These are phyloP conservation scores for Beta macrorhiza DNA, from an alignment of 179 eudicot genomes.

Conservation along the genomic window DNA sequence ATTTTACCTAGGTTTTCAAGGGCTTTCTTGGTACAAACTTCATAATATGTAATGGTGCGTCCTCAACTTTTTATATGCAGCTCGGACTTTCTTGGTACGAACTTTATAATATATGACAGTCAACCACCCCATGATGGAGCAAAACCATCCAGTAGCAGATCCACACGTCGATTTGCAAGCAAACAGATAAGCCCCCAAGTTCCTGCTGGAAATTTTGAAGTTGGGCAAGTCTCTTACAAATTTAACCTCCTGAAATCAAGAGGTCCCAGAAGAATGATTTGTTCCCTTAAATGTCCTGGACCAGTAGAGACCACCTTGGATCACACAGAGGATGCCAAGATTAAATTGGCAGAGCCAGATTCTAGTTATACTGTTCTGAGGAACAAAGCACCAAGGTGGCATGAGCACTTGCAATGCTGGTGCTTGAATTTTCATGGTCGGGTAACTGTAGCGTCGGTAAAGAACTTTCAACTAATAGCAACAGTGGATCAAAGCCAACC, in stretches of 20 bases:
- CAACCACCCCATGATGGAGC: conserved; percentile 82
- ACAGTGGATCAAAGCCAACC: conserved; percentile 83
- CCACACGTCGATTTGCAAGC: conserved; percentile 74
- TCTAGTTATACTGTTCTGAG: conserved; percentile 47
- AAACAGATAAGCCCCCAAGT: conserved; percentile 94
- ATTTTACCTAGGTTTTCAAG: neutral
- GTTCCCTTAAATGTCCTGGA: conserved; percentile 60
- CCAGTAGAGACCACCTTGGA: conserved; percentile 31
- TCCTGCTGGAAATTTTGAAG: conserved; percentile 80
- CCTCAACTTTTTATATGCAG: conserved; percentile 40
- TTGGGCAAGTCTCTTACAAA: conserved; percentile 78
- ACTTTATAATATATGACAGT: conserved; percentile 81
- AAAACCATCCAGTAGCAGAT: conserved; percentile 69
- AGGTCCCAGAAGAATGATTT: conserved; percentile 94
- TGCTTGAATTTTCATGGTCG: conserved; percentile 97
- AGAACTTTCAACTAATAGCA: conserved; percentile 88
- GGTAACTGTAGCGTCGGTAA: conserved; percentile 94
- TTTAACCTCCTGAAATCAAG: conserved; percentile 90
- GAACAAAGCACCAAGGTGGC: conserved; percentile 97
- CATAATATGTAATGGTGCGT: neutral
- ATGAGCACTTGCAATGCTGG: conserved; percentile 95
- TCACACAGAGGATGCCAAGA: conserved; percentile 26
- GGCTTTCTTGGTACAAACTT: neutral
- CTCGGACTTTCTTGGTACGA: conserved; percentile 97
- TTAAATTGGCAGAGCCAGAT: conserved; percentile 31